A percentile compares a stretch with the other conserved stretches of the same genome.
phyloP scores from a whole-genome alignment of 352 stramenopile species.

The Pythium vanterpoolii region DNA sequence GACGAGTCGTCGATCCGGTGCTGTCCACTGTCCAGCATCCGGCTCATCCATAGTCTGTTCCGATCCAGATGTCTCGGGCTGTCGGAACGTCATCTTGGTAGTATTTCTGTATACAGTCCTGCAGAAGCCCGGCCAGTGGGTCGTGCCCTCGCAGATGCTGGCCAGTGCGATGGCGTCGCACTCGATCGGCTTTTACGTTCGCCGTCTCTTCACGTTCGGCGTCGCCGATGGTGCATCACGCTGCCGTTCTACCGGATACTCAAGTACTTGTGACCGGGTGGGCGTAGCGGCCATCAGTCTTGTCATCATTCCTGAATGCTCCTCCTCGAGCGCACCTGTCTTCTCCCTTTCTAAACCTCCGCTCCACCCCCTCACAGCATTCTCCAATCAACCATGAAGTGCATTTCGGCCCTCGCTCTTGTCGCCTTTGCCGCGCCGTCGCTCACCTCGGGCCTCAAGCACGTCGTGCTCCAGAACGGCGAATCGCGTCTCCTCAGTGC shows the following conservation, averaged over 20 bases:
- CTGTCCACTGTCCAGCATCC: slow-evolving; percentile 11
- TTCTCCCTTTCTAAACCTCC: background rate
- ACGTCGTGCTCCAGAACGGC: slow-evolving; percentile 5
- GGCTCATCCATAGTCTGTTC: background rate
- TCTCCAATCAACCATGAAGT: slow-evolving; percentile 21
- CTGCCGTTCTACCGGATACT: background rate
- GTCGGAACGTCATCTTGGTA: background rate
- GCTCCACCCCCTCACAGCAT: slow-evolving; percentile 1
- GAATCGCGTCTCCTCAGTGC: slow-evolving; percentile 15
- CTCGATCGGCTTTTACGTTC: background rate
- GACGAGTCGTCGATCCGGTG: background rate
- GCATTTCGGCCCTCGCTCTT: slow-evolving; percentile 12
- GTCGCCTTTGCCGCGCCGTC: slow-evolving; percentile 1
- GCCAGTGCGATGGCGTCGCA: background rate
- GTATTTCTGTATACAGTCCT: background rate
- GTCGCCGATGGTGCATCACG: background rate
- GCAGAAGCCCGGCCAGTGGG: slow-evolving; percentile 6
- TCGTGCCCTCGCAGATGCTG: background rate
- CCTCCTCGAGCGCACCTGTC: slow-evolving; percentile 9
- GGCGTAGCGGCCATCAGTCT: background rate
- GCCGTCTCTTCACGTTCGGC: background rate
- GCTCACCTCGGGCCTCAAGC: slow-evolving; percentile 9
- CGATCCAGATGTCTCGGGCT: slow-evolving; percentile 8
- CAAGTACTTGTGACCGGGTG: too few relatives aligned
- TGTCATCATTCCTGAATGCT: slow-evolving; percentile 17